Evolutionary conservation across 2,329 filamentous ascomycete genomes (phyloP), one percentile per base, ranked within the genome.

Genomic region (Talaromyces sp.): DNA sequence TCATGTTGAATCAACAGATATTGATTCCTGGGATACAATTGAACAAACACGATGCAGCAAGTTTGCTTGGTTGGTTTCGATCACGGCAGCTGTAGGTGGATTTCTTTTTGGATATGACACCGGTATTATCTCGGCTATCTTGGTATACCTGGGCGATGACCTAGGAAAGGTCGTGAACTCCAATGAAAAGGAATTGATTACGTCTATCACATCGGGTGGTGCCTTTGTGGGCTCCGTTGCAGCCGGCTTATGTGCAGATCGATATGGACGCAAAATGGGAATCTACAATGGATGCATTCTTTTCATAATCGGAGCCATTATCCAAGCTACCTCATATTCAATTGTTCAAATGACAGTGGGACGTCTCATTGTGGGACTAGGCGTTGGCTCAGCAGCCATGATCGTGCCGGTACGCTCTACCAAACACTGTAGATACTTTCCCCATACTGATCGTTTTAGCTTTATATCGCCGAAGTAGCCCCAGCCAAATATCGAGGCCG

Each of bases 151-250:
- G 1, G 51, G 47, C 16, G 29, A 47, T 8, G 68, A 74, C 44
- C 71, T 81, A 4, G 69, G 73, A 20, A 62, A 65, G 5, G 55
- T 56, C 7, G 61, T 78, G 5, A 64, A 55, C 36, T 67, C 74
- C 1, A 69, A 67, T 14, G 76, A 82, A 51, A 74, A 78, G 56
- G 78, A 82, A 59, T 65, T 81, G 24, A 73, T 81, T 30, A 81
- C 78, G 1, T 80, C 78, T 8, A 35, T 54, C 9, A 54, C 51
- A 6, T 49, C 46, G 6, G 51, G 51, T 42, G 79, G 73, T 42
- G 75, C 76, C 4, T 71, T 79, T 37, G 54, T 77, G 7, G 75
- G 73, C 14, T 72, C 74, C 51, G 60, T 73, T 14, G 54, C 67
- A 33, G 68, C 67, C 14, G 69, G 68, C 14, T 36, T 63, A 20